Evolutionary conservation across 352 stramenopile genomes (phyloP).

Genomic region (Globisporangium cederbergense): DNA sequence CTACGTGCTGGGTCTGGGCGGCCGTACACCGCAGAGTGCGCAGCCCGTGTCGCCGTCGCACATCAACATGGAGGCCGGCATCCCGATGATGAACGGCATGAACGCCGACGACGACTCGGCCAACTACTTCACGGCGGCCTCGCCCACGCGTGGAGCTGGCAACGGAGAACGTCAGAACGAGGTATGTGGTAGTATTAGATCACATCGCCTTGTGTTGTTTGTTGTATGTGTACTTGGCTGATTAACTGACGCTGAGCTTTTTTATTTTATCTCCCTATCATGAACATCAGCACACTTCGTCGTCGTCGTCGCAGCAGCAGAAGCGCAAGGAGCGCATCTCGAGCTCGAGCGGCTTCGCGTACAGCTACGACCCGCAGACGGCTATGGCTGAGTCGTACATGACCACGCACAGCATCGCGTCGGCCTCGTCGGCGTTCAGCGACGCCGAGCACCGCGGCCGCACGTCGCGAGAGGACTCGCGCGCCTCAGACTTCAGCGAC

Average conservation of each 20-base stretch:
- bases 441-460: slow-evolving; percentile 60
- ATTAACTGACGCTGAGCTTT: background rate
- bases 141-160: background rate
- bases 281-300: slow-evolving; percentile 8
- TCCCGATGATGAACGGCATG: slow-evolving; percentile 38
- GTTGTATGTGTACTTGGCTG: slow-evolving; percentile 14
- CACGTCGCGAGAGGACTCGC: slow-evolving; percentile 71
- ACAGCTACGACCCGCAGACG: slow-evolving; percentile 79
- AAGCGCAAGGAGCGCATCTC: slow-evolving; percentile 56
- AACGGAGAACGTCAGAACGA: slow-evolving; percentile 7
- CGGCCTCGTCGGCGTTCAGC: slow-evolving; percentile 51
- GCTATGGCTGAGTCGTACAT: slow-evolving; percentile 81
- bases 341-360: slow-evolving; percentile 69
- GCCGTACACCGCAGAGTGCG: slow-evolving; percentile 14
- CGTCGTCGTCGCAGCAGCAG: slow-evolving; percentile 14
- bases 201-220: background rate
- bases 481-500: slow-evolving; percentile 60
- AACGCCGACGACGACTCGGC: slow-evolving; percentile 26
- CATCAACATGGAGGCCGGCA: slow-evolving; percentile 56
- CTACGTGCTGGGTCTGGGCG: slow-evolving; percentile 39
- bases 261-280: background rate
- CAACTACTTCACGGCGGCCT: slow-evolving; percentile 45
- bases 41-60: slow-evolving; percentile 20
- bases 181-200: slow-evolving; percentile 8
- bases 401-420: slow-evolving; percentile 56